A percentile compares a stretch with the other conserved stretches of the same genome.
Conservation (phyloP, 306 rosid genomes). For the Inga oerstediana region DNA sequence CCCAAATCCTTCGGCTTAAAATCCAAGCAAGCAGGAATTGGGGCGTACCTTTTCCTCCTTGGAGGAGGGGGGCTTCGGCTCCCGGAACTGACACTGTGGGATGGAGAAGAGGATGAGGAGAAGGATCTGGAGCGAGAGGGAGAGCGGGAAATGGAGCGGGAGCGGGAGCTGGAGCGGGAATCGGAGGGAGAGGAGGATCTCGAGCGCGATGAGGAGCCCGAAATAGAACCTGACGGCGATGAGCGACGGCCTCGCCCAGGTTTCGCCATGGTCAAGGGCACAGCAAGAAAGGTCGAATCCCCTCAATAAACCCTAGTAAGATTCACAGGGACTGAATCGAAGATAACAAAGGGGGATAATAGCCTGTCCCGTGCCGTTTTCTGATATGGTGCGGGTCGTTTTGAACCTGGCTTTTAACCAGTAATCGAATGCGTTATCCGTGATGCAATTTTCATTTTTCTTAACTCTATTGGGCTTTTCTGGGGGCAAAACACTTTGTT, state of each 20-base stretch:
- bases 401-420: not conserved
- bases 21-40: too few relatives aligned
- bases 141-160: conserved; percentile 58
- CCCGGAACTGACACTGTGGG: conserved; percentile 64
- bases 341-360: not conserved
- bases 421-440: not conserved
- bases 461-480: too few relatives aligned
- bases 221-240: conserved; percentile 72
- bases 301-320: conserved; percentile 70
- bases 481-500: too few relatives aligned
- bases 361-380: not conserved
- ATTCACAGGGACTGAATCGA: not conserved
- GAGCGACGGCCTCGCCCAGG: conserved; percentile 94
- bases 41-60: too few relatives aligned
- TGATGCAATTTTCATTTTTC: too few relatives aligned
- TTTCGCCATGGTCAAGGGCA: conserved; percentile 72
- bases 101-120: conserved; percentile 78
- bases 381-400: not conserved
- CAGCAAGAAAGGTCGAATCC: conserved; percentile 40
- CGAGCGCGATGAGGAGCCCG: conserved; percentile 77
- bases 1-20: too few relatives aligned
- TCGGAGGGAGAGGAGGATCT: conserved; percentile 60
- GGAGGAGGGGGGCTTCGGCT: conserved; percentile 87
- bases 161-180: conserved; percentile 62
- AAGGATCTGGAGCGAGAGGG: conserved; percentile 73